These are phyloP conservation scores for Kentomonas sorsogonicus DNA, from an alignment of 208 protist genomes.

Conservation along the genomic window DNA sequence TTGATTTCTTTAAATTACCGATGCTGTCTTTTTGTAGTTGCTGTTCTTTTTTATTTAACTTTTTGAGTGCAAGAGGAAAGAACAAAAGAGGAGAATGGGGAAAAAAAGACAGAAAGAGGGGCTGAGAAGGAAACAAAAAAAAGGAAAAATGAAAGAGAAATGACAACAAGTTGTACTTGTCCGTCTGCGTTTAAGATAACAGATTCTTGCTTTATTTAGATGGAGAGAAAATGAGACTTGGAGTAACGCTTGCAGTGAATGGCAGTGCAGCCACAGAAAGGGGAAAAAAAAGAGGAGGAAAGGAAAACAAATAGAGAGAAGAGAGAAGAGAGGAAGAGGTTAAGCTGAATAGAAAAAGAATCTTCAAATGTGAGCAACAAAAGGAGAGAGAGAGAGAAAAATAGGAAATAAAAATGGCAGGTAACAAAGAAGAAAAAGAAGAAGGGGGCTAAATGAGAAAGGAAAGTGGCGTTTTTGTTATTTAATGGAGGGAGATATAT, in stretches of 20 bases:
- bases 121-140: slow-evolving; percentile 12
- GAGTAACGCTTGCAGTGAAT: not conserved
- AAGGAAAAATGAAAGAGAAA: slow-evolving; percentile 7
- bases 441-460: too few species aligned
- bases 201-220: not conserved
- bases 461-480: too few species aligned
- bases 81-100: not conserved
- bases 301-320: not conserved
- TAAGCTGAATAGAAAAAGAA: not conserved
- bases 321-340: not conserved
- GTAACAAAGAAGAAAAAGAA: not conserved
- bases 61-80: not conserved
- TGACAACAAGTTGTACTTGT: too few species aligned
- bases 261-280: not conserved
- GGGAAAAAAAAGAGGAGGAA: not conserved
- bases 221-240: not conserved
- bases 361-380: not conserved
- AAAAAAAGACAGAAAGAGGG: not conserved
- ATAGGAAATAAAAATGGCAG: not conserved
- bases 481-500: too few species aligned
- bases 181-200: too few species aligned
- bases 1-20: too few species aligned
- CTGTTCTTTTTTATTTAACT: not conserved
- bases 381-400: not conserved
- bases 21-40: not conserved